Base-by-base conservation (phyloP, 108 stramenopile species). In the Cyclotella baltica region DNA sequence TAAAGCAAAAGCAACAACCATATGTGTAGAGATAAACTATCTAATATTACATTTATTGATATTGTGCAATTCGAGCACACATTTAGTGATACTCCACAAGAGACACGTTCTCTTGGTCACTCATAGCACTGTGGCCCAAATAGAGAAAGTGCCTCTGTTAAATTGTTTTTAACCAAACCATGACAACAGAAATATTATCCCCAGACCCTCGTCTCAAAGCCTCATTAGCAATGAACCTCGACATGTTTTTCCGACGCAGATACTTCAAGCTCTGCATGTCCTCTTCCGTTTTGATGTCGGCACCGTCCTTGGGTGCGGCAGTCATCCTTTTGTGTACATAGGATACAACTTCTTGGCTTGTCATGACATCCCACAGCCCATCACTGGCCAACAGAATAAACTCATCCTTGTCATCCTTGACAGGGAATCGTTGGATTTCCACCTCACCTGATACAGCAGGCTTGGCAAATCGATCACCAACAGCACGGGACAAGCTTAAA, bases 311-410 rank as follows among this genome's bases (percentile, higher is more conserved):
- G 1, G 83, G 83, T 9, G 83, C 67, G 10, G 83, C 76, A 48
- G 72, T 70, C 4, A 83, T 56, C 57, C 81, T 85, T 70, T 85
- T 78, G 73, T 72, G 69, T 40, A 97, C 95, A 77, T 92, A 97
- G 23, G 90, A 77, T 13, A 97, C 96, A 50, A 92, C 96, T 72
- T 99, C 97, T 77, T 98, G 89, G 66, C 92, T 96, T 13, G 87
- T 87, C 97, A 99, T 97, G 48, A 98, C 97, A 77, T 99, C 98
- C 97, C 97, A 99, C 25, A 99, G 69, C 0, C 98, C 98, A 81
- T 99, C 98, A 27, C 90, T 93, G 3, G 97, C 98, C 36, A 99
- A 59, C 0, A 85, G 30, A 36, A 85, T 75, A 62, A 85, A 79
- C 34, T 83, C 81, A 38, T 80, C 85, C 72, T 70, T 78, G 34